A percentile compares a stretch with the other conserved stretches of the same genome.
Evolutionary conservation across 2,329 filamentous ascomycete species (phyloP).

Genomic region (Diaporthe vexans): DNA sequence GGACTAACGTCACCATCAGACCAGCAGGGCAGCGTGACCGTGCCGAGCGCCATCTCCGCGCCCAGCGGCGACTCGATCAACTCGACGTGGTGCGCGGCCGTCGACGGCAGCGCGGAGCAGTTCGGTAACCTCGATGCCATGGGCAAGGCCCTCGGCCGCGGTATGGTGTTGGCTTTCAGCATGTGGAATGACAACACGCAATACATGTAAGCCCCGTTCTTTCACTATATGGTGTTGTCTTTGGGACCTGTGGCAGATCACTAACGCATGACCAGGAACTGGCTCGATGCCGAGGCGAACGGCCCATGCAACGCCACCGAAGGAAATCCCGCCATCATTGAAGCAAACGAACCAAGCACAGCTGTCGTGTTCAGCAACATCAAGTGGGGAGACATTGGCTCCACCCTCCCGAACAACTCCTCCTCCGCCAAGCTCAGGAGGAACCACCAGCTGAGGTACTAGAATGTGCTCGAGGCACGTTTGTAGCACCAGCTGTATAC

Average conservation of each 20-base stretch:
- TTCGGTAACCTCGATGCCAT: slow-evolving; percentile 52
- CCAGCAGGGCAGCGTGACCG: slow-evolving; percentile 60
- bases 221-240: too few relatives aligned
- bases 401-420: slow-evolving; percentile 50
- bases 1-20: slow-evolving; percentile 41
- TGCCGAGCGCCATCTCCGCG: slow-evolving; percentile 48
- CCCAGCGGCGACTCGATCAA: slow-evolving; percentile 55
- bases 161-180: slow-evolving; percentile 61
- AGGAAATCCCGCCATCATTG: slow-evolving; percentile 61
- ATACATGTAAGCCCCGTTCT: slow-evolving; percentile 32
- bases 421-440: neutral
- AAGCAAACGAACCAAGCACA: slow-evolving; percentile 57
- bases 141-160: slow-evolving; percentile 55
- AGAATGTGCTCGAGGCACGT: slow-evolving; percentile 38
- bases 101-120: slow-evolving; percentile 35
- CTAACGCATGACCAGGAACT: slow-evolving; percentile 50
- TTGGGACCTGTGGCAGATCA: neutral
- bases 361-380: slow-evolving; percentile 64
- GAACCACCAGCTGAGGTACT: neutral
- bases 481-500: slow-evolving; percentile 36
- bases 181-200: slow-evolving; percentile 61
- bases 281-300: slow-evolving; percentile 60
- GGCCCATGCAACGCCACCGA: slow-evolving; percentile 64
- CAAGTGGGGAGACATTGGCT: slow-evolving; percentile 67
- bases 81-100: slow-evolving; percentile 62